These are phyloP conservation scores for Berkeleyomyces basicola DNA, from an alignment of 2,329 filamentous ascomycete species.

Conservation along the genomic window DNA sequence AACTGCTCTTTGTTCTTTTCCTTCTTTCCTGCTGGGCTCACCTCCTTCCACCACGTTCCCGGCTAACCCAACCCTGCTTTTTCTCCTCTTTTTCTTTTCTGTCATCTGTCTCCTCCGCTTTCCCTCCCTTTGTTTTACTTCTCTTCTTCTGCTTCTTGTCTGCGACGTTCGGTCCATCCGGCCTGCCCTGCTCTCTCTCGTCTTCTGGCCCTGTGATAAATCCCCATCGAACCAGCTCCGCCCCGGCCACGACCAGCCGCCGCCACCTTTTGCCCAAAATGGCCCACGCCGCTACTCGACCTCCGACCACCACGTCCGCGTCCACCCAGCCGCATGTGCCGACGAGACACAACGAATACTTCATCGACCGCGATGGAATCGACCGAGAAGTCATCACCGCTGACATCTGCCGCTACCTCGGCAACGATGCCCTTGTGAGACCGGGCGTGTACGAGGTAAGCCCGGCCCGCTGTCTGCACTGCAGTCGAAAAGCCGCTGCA, in stretches of 20 bases:
- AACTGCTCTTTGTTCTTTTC: neutral
- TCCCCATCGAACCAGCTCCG: neutral
- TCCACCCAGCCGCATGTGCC: constrained; percentile 4
- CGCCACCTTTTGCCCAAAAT: neutral
- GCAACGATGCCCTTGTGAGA: constrained; percentile 65
- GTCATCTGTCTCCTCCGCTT: constrained; percentile 9
- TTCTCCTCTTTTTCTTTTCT: constrained; percentile 1
- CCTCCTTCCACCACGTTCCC: no score
- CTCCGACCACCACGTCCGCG: constrained; percentile 5
- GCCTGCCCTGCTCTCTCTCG: neutral
- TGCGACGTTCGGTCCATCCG: neutral
- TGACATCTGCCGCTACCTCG: constrained; percentile 70
- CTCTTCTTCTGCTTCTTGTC: neutral
- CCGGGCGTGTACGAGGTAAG: constrained; percentile 58
- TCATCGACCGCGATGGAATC: constrained; percentile 11
- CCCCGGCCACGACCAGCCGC: neutral
- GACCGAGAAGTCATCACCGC: constrained; percentile 56
- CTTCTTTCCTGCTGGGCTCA: neutral
- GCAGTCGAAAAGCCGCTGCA: neutral
- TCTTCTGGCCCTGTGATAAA: neutral
- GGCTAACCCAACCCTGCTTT: neutral
- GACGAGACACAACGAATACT: constrained; percentile 12
- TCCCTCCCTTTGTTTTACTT: neutral
- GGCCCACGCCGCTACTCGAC: constrained; percentile 7
- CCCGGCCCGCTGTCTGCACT: constrained; percentile 11